Conservation (phyloP, 352 stramenopile species). For the Blastocystis sp. region DNA sequence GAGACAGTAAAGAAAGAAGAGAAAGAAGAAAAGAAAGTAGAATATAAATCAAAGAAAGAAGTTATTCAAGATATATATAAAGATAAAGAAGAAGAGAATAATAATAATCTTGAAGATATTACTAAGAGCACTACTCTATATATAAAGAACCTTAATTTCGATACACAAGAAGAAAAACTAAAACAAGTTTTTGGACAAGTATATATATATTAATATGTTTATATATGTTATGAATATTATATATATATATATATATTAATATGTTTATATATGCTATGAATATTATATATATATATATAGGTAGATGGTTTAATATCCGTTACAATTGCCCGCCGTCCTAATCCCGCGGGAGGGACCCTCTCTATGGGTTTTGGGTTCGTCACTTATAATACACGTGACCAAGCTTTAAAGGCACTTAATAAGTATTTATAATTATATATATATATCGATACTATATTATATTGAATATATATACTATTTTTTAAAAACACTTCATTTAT, state of each 20-base stretch:
- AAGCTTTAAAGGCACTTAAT: conserved; percentile 59
- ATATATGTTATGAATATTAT: too few relatives aligned
- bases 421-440: too few relatives aligned
- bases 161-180: conserved; percentile 66
- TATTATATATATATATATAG: too few relatives aligned
- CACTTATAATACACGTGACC: conserved; percentile 62
- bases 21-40: too few relatives aligned
- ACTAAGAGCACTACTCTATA: conserved; percentile 77
- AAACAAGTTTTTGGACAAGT: conserved; percentile 49
- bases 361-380: conserved; percentile 98
- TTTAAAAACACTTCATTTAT: conserved; percentile 41
- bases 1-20: too few relatives aligned
- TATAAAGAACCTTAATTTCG: conserved; percentile 97
- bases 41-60: too few relatives aligned
- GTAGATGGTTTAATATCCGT: conserved; percentile 59
- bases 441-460: too few relatives aligned
- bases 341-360: conserved; percentile 52
- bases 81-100: too few relatives aligned
- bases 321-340: conserved; percentile 60
- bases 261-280: too few relatives aligned
- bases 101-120: too few relatives aligned
- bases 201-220: too few relatives aligned
- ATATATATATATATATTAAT: too few relatives aligned
- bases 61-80: conserved; percentile 50
- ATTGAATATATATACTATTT: conserved; percentile 49